phyloP scores from a whole-genome alignment of 2,329 filamentous ascomycete species.

The Microsporum canis region DNA sequence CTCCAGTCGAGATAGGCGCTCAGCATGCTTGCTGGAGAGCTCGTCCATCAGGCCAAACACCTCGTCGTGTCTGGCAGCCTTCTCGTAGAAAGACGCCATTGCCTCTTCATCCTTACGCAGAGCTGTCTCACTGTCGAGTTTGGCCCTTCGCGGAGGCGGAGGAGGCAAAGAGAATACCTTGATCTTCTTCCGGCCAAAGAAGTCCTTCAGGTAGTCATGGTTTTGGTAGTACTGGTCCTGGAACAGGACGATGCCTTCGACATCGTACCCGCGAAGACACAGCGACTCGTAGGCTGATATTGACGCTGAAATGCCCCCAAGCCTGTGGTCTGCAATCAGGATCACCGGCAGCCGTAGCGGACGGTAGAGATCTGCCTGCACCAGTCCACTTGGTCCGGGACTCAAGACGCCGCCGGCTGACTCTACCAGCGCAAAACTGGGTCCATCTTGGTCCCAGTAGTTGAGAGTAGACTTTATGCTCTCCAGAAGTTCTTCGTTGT shows the following conservation, averaged over 20 bases:
- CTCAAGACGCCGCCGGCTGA: conserved; percentile 76
- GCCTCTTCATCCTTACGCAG: conserved; percentile 41
- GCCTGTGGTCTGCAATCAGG: conserved; percentile 60
- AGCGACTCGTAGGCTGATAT: conserved; percentile 73
- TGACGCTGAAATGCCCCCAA: conserved; percentile 70
- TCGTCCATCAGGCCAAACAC: conserved; percentile 39
- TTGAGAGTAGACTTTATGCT: conserved; percentile 38
- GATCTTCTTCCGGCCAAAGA: conserved; percentile 53
- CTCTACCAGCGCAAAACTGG: conserved; percentile 42
- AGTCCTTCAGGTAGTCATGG: conserved; percentile 53
- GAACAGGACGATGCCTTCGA: conserved; percentile 60
- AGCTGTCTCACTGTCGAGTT: conserved; percentile 23
- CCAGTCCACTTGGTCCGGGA: conserved; percentile 61
- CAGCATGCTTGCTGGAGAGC: conserved; percentile 44
- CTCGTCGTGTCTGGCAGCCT: conserved; percentile 29
- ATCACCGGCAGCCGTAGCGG: conserved; percentile 62
- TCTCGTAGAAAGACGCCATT: conserved; percentile 55
- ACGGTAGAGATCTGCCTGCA: conserved; percentile 67
- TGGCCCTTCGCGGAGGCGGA: conserved; percentile 43
- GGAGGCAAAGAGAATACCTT: conserved; percentile 45
- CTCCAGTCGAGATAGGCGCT: conserved; percentile 49
- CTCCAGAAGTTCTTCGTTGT: conserved; percentile 42
- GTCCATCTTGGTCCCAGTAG: conserved; percentile 14
- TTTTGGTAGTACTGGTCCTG: conserved; percentile 56
- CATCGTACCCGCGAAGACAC: conserved; percentile 64